phyloP scores from a whole-genome alignment of 2,329 filamentous ascomycete species.

The Leptographium procerum region DNA sequence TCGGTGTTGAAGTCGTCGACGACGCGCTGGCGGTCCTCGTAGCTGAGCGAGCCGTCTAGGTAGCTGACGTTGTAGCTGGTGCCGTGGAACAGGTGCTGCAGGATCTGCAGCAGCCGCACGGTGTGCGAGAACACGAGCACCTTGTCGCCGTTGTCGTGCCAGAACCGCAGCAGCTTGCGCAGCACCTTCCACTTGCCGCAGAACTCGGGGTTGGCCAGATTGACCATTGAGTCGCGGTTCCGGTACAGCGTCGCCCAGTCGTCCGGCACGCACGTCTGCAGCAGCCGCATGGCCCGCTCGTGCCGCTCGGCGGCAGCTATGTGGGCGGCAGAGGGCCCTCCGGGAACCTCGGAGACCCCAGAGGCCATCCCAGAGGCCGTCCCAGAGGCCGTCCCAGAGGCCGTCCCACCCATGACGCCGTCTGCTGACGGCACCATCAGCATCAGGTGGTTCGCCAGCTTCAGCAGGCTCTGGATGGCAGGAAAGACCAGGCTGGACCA shows the following conservation, averaged over 20 bases:
- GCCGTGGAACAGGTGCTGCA: slow-evolving; percentile 74
- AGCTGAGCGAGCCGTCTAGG: slow-evolving; percentile 72
- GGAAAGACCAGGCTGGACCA: slow-evolving; percentile 81
- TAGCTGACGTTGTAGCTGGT: slow-evolving; percentile 89
- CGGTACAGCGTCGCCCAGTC: slow-evolving; percentile 64
- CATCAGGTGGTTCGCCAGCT: slow-evolving; percentile 86
- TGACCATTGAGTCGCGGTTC: slow-evolving; percentile 66
- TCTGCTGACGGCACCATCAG: slow-evolving; percentile 57
- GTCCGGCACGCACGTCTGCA: slow-evolving; percentile 64
- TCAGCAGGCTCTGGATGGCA: slow-evolving; percentile 69
- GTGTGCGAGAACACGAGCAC: slow-evolving; percentile 93
- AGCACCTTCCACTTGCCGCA: slow-evolving; percentile 96
- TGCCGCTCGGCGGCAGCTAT: slow-evolving; percentile 47
- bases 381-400: no score
- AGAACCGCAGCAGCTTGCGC: slow-evolving; percentile 75
- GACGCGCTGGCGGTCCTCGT: slow-evolving; percentile 68
- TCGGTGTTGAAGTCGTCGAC: slow-evolving; percentile 91
- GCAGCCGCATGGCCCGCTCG: slow-evolving; percentile 60
- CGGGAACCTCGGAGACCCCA: no score
- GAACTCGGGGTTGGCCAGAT: slow-evolving; percentile 76
- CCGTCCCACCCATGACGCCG: not conserved
- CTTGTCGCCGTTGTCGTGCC: slow-evolving; percentile 84
- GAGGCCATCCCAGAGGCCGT: no score
- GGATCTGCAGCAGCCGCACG: slow-evolving; percentile 70
- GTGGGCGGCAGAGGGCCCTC: not conserved